Percentiles rank a stretch among this genome's conserved stretches.
Evolutionary conservation across 164 flowering plant species (phyloP).

Genomic region (Umbilicus rupestris): DNA sequence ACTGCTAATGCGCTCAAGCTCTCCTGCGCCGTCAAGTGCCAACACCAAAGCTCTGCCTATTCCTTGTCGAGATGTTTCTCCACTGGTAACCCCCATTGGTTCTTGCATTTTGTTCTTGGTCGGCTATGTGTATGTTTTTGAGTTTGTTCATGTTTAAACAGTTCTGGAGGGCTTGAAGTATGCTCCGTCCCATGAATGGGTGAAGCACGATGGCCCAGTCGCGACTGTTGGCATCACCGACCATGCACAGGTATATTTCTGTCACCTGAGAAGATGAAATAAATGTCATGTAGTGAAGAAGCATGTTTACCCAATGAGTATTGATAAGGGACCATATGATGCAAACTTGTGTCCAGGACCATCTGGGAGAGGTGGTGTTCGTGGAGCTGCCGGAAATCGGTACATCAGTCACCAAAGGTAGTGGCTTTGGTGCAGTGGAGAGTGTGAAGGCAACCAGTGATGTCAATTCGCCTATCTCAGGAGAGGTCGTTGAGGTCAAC

Average conservation of each 20-base stretch:
- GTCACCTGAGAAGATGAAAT: background rate
- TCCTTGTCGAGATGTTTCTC: constrained; percentile 86
- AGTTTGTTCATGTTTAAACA: constrained; percentile 16
- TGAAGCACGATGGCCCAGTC: constrained; percentile 84
- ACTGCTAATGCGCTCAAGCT: constrained; percentile 77
- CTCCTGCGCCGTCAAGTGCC: constrained; percentile 38
- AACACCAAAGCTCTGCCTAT: constrained; percentile 30
- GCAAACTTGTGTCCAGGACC: constrained; percentile 35
- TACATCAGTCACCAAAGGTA: constrained; percentile 36
- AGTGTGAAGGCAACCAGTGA: constrained; percentile 99
- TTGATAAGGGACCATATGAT: background rate
- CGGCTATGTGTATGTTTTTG: background rate
- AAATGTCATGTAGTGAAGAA: background rate
- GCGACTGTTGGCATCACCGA: constrained; percentile 92
- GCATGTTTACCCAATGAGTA: background rate
- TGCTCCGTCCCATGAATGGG: constrained; percentile 91
- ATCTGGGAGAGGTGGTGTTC: constrained; percentile 93
- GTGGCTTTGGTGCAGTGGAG: constrained; percentile 83
- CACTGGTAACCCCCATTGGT: constrained; percentile 37
- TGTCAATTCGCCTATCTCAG: constrained; percentile 87
- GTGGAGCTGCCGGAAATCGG: constrained; percentile 87
- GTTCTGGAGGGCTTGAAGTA: constrained; percentile 89
- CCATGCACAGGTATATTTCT: constrained; percentile 76
- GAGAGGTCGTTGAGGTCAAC: constrained; percentile 80
- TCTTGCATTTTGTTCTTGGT: background rate